phyloP scores from a whole-genome alignment of 2,329 filamentous ascomycete species.

The Pyrenophora tritici-repentis region DNA sequence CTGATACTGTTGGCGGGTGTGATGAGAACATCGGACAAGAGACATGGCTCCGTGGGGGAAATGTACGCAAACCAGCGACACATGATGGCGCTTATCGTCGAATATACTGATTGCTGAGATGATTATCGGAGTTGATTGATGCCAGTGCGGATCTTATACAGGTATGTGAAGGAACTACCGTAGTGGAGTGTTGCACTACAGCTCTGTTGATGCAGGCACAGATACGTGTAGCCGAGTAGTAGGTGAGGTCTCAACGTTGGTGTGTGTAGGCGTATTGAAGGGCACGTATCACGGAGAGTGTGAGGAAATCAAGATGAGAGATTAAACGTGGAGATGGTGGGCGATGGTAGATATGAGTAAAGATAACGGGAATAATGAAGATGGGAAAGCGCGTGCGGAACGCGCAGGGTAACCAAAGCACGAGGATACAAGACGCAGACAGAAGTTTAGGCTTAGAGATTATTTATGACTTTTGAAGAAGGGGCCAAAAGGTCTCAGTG shows the following conservation, averaged over 20 bases:
- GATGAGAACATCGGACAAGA: slow-evolving; percentile 61
- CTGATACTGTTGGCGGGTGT: slow-evolving; percentile 46
- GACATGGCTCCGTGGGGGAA: slow-evolving; percentile 57
- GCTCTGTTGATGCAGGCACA: neutral
- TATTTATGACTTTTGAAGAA: no score
- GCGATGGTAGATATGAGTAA: neutral
- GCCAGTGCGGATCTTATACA: neutral
- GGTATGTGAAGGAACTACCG: no score
- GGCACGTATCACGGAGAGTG: neutral
- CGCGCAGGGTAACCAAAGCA: neutral
- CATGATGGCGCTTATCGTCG: slow-evolving; percentile 33
- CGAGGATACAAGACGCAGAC: neutral
- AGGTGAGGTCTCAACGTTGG: neutral
- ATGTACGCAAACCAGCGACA: slow-evolving; percentile 63
- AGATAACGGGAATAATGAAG: neutral
- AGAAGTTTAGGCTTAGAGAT: neutral
- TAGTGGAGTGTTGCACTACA: neutral
- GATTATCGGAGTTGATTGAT: no score
- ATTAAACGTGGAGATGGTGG: neutral
- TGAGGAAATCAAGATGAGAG: neutral
- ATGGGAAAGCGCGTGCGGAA: neutral
- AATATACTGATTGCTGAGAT: neutral
- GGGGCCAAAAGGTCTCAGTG: no score
- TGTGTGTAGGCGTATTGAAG: neutral
- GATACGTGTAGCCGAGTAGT: slow-evolving; percentile 7